phyloP scores from a whole-genome alignment of 345 rosid genomes.

The Trapa incisa region DNA sequence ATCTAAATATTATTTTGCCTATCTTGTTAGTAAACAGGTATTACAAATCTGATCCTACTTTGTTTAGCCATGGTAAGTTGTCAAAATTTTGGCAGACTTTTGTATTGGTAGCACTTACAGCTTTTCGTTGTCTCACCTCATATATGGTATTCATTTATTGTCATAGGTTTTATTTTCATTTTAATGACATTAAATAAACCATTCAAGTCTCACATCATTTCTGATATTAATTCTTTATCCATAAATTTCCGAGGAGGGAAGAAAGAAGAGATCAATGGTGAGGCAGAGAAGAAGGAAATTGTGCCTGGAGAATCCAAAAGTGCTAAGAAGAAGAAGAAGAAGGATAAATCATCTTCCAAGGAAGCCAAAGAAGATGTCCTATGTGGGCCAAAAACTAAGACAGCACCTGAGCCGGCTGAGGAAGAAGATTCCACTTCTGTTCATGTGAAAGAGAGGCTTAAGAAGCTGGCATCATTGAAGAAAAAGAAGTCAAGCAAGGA shows the following conservation, averaged over 20 bases:
- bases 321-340: constrained; percentile 48
- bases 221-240: background rate
- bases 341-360: constrained; percentile 44
- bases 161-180: too few species aligned
- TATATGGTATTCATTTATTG: too few species aligned
- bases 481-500: constrained; percentile 69
- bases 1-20: background rate
- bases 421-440: constrained; percentile 28
- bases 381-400: constrained; percentile 17
- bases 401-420: constrained; percentile 17
- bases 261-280: constrained; percentile 17
- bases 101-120: too few species aligned
- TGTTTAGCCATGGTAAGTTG: too few species aligned
- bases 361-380: constrained; percentile 42
- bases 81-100: too few species aligned
- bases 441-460: constrained; percentile 55
- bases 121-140: too few species aligned
- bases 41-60: background rate
- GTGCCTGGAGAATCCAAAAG: too few species aligned
- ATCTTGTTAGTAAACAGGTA: background rate
- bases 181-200: background rate
- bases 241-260: constrained; percentile 23
- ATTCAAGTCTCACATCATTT: background rate
- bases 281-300: too few species aligned
- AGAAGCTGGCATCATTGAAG: constrained; percentile 40